Conservation (phyloP, 768 basidiomycete species). For the Termitomyces eurrhizus region DNA sequence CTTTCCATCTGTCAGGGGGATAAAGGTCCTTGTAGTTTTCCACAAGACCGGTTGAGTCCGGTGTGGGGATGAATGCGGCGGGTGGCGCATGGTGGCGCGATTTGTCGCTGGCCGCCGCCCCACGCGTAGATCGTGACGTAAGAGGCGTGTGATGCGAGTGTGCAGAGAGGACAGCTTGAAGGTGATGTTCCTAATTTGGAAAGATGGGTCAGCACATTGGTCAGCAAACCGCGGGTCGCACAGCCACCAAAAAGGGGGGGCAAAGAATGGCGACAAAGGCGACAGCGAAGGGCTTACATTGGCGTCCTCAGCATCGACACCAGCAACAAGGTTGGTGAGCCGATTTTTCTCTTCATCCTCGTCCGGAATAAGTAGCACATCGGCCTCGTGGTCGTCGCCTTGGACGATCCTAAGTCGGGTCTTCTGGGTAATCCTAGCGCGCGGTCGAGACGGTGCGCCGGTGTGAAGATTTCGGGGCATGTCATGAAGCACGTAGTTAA, state of each 20-base stretch:
- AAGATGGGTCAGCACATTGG: constrained; percentile 37
- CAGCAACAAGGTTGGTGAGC: constrained; percentile 71
- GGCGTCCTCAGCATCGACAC: constrained; percentile 91
- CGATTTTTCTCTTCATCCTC: constrained; percentile 83
- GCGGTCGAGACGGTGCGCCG: constrained; percentile 74
- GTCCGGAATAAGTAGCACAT: constrained; percentile 76
- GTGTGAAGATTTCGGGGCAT: constrained; percentile 82
- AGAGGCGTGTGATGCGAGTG: constrained; percentile 31
- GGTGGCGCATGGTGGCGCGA: constrained; percentile 30
- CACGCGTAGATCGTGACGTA: constrained; percentile 25
- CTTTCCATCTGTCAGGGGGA: constrained; percentile 62
- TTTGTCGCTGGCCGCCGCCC: constrained; percentile 29
- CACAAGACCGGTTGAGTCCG: constrained; percentile 80
- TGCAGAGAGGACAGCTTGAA: constrained; percentile 48
- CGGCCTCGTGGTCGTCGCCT: constrained; percentile 77
- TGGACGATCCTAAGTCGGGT: constrained; percentile 81
- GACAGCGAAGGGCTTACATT: constrained; percentile 63
- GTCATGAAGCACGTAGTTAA: constrained; percentile 60
- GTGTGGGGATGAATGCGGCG: constrained; percentile 85
- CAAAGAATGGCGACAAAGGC: constrained; percentile 28
- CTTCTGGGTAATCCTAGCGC: constrained; percentile 91
- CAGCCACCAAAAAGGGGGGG: constrained; percentile 40
- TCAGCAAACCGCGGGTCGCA: constrained; percentile 50
- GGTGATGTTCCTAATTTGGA: constrained; percentile 47
- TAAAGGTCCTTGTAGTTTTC: constrained; percentile 80